These are phyloP conservation scores for Coniosporium apollinis DNA, from an alignment of 495 filamentous ascomycete genomes.

Conservation along the genomic window DNA sequence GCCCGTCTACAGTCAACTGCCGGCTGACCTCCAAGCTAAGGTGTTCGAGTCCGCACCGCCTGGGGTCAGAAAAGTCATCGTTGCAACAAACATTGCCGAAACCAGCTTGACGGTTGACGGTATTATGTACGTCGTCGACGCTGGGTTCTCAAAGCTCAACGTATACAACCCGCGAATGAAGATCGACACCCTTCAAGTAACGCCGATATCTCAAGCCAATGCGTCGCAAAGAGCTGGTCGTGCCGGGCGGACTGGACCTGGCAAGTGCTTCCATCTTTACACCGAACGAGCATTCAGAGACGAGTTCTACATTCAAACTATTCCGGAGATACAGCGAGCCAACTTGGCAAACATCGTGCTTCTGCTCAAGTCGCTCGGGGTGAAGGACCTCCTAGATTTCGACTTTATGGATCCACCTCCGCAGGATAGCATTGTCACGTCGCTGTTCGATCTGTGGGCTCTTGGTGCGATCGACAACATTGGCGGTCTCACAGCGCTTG, in stretches of 20 bases:
- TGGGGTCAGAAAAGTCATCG: conserved; percentile 91
- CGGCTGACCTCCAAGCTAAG: conserved; percentile 90
- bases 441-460: conserved; percentile 95
- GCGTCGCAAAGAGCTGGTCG: conserved; percentile 84
- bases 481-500: conserved; percentile 75
- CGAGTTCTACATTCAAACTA: conserved; percentile 93
- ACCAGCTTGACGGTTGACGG: conserved; percentile 97
- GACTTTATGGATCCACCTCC: conserved; percentile 99
- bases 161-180: conserved; percentile 98
- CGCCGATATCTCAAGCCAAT: conserved; percentile 94
- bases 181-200: conserved; percentile 98
- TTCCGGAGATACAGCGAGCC: conserved; percentile 94
- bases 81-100: conserved; percentile 97
- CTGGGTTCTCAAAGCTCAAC: conserved; percentile 92
- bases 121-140: conserved; percentile 98
- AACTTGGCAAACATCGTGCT: conserved; percentile 91
- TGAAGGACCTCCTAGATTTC: conserved; percentile 90
- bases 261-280: conserved; percentile 87
- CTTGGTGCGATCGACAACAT: conserved; percentile 87
- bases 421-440: conserved; percentile 94
- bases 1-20: conserved; percentile 99
- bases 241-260: conserved; percentile 87
- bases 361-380: conserved; percentile 83
- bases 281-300: conserved; percentile 92
- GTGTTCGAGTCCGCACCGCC: conserved; percentile 87